A percentile compares a stretch with the other conserved stretches of the same genome.
Conservation (phyloP, 805 yeast genomes). For the Candida quercuum region DNA sequence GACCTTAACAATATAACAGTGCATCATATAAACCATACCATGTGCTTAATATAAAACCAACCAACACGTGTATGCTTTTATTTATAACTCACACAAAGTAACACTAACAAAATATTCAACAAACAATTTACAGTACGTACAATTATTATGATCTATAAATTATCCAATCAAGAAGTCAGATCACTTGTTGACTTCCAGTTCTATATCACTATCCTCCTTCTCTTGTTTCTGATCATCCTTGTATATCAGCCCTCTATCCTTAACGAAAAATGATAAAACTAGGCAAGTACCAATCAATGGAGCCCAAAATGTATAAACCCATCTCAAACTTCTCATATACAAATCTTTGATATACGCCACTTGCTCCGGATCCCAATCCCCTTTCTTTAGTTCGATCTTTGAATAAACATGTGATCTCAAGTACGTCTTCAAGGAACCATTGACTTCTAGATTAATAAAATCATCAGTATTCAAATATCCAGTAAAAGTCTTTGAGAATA, state of each 20-base stretch:
- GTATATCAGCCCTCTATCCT: constrained; percentile 14
- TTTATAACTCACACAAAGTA: no score
- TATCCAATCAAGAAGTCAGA: no score
- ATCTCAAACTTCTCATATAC: constrained; percentile 13
- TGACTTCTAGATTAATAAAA: constrained; percentile 11
- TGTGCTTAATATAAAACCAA: no score
- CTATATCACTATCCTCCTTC: no score
- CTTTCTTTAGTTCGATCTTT: constrained; percentile 8
- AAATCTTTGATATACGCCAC: constrained; percentile 9
- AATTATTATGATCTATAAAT: no score
- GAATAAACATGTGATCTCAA: constrained; percentile 15
- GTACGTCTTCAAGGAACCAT: constrained; percentile 6
- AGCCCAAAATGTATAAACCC: constrained; percentile 17
- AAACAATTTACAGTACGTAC: no score
- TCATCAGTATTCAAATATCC: constrained; percentile 7
- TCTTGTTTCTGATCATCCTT: not conserved
- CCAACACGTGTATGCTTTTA: no score
- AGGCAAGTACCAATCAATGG: constrained; percentile 13
- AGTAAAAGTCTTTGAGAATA: constrained; percentile 18
- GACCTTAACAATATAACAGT: no score
- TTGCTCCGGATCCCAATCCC: constrained; percentile 7
- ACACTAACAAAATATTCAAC: no score
- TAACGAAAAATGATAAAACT: constrained; percentile 9
- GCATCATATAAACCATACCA: no score
- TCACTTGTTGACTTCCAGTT: no score